Percentiles rank a stretch among this genome's conserved stretches.
These are phyloP conservation scores for Pythium utonaiense DNA, from an alignment of 352 stramenopile genomes.

Conservation along the genomic window DNA sequence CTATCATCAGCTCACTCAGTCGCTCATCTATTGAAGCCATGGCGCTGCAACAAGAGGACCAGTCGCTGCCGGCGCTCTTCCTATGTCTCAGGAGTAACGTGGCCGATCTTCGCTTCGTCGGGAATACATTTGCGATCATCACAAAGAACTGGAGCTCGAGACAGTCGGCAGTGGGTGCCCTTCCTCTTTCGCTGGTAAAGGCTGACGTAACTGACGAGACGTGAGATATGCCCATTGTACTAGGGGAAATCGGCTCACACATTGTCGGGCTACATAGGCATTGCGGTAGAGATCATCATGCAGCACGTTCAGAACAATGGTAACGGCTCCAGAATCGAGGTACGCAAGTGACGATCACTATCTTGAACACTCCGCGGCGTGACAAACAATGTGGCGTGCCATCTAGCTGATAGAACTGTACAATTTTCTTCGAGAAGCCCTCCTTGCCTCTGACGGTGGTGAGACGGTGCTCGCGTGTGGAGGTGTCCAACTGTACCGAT, in stretches of 20 bases:
- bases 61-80: slow-evolving; percentile 57
- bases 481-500: slow-evolving; percentile 34
- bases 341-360: too few species aligned
- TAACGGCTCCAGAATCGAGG: background rate
- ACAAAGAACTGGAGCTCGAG: slow-evolving; percentile 42
- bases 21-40: slow-evolving; percentile 41
- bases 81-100: slow-evolving; percentile 54
- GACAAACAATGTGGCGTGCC: background rate
- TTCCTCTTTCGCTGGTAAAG: background rate
- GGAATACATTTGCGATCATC: slow-evolving; percentile 58
- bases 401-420: slow-evolving; percentile 47
- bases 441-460: slow-evolving; percentile 42
- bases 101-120: slow-evolving; percentile 39
- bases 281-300: slow-evolving; percentile 46
- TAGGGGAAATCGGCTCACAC: slow-evolving; percentile 33
- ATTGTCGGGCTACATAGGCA: slow-evolving; percentile 56
- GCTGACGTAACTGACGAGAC: too few species aligned
- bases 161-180: background rate
- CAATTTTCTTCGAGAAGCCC: slow-evolving; percentile 61
- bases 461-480: slow-evolving; percentile 50
- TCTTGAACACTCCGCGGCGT: too few species aligned
- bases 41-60: slow-evolving; percentile 40
- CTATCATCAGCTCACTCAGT: slow-evolving; percentile 41
- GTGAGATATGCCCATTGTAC: background rate
- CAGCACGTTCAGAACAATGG: background rate